Evolutionary conservation across 2,329 filamentous ascomycete genomes (phyloP).

Genomic region (Helminthosporium solani): DNA sequence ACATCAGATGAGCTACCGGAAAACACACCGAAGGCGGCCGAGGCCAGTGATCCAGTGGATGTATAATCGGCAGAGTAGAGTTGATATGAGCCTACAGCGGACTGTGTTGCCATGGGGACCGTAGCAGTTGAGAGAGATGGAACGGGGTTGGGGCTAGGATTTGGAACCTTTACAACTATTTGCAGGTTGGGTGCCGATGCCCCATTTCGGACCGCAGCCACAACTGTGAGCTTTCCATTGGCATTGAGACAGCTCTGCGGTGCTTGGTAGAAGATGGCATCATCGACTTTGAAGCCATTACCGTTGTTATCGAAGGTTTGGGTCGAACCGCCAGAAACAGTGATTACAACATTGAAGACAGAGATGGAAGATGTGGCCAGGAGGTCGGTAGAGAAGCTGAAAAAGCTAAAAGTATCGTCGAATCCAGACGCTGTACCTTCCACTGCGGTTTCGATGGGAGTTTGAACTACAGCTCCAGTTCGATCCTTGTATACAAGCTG

Average conservation of each 20-base stretch:
- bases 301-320: slow-evolving; percentile 59
- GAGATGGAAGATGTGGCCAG: slow-evolving; percentile 61
- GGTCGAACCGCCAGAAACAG: slow-evolving; percentile 50
- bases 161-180: slow-evolving; percentile 24
- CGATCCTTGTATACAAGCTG: slow-evolving; percentile 59
- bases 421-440: slow-evolving; percentile 57
- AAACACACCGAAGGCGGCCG: slow-evolving; percentile 22
- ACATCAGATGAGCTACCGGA: slow-evolving; percentile 20
- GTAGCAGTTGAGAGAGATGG: slow-evolving; percentile 25
- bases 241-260: slow-evolving; percentile 57
- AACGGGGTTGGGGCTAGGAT: slow-evolving; percentile 20
- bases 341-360: slow-evolving; percentile 58
- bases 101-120: slow-evolving; percentile 26
- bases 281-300: slow-evolving; percentile 55
- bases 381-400: slow-evolving; percentile 47
- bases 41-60: slow-evolving; percentile 10
- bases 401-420: slow-evolving; percentile 59
- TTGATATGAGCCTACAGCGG: slow-evolving; percentile 25
- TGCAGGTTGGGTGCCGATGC: slow-evolving; percentile 16
- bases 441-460: slow-evolving; percentile 47
- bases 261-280: slow-evolving; percentile 57
- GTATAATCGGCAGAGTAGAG: slow-evolving; percentile 27
- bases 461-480: slow-evolving; percentile 51
- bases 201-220: slow-evolving; percentile 26
- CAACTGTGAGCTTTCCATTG: slow-evolving; percentile 22